Conservation (phyloP, 2,329 filamentous ascomycete genomes). For the Xylariaceae sp. region DNA sequence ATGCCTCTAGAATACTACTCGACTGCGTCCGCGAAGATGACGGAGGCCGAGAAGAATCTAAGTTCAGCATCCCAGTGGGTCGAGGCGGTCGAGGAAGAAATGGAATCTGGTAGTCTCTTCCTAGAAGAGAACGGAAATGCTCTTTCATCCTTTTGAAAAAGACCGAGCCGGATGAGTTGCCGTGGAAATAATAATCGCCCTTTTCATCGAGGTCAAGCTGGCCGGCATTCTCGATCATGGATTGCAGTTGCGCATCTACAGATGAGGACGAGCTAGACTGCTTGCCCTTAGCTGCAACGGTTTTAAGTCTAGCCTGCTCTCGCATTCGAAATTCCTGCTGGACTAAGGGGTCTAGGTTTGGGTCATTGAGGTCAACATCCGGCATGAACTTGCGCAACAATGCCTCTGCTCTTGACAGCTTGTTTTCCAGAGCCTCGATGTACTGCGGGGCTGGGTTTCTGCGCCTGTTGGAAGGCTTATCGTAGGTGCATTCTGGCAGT, state of each 20-base stretch:
- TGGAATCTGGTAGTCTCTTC: constrained; percentile 61
- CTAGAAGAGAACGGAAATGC: constrained; percentile 78
- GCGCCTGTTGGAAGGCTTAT: constrained; percentile 89
- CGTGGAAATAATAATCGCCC: constrained; percentile 94
- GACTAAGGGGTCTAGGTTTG: constrained; percentile 75
- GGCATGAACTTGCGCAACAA: constrained; percentile 80
- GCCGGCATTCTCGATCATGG: constrained; percentile 93
- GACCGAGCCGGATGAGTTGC: constrained; percentile 86
- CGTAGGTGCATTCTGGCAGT: constrained; percentile 82
- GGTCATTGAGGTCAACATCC: constrained; percentile 82
- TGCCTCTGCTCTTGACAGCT: constrained; percentile 80
- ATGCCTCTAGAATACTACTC: constrained; percentile 53
- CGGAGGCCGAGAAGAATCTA: constrained; percentile 71
- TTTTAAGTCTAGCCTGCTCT: constrained; percentile 53
- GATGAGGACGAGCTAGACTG: constrained; percentile 33
- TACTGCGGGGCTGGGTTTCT: constrained; percentile 92
- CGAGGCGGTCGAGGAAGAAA: constrained; percentile 58
- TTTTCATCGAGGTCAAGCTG: constrained; percentile 89
- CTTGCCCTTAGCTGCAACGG: constrained; percentile 45
- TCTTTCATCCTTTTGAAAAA: constrained; percentile 87
- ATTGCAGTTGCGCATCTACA: constrained; percentile 75
- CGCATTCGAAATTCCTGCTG: constrained; percentile 68
- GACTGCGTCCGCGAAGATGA: constrained; percentile 64
- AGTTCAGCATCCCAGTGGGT: constrained; percentile 53
- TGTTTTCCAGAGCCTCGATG: constrained; percentile 83